A percentile compares a stretch with the other conserved stretches of the same genome.
Evolutionary conservation across 768 basidiomycete species (phyloP).

Genomic region (Pulveroboletus sp.): DNA sequence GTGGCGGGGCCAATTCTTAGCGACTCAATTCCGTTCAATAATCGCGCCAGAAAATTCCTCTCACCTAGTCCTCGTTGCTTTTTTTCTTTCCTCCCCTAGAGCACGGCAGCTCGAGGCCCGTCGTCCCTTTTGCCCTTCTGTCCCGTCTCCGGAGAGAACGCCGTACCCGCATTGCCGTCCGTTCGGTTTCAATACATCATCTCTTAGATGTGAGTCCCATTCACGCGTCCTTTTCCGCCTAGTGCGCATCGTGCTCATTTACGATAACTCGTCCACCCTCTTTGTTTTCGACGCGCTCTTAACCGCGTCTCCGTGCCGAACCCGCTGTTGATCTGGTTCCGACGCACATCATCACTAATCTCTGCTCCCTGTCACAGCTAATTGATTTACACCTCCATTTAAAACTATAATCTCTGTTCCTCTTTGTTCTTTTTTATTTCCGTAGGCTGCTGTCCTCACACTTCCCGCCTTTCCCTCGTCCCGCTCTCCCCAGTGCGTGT

Average conservation of each 20-base stretch:
- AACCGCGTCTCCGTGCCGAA: conserved; percentile 31
- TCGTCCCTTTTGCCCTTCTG: conserved; percentile 23
- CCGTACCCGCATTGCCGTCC: conserved; percentile 5
- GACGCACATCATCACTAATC: conserved; percentile 26
- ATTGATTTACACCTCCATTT: conserved; percentile 32
- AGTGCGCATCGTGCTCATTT: conserved; percentile 29
- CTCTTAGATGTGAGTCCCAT: conserved; percentile 27
- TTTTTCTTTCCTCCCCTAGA: conserved; percentile 28
- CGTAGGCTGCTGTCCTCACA: conserved; percentile 22
- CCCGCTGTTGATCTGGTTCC: conserved; percentile 11
- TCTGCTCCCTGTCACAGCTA: conserved; percentile 28
- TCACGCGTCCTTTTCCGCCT: conserved; percentile 28
- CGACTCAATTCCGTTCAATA: conserved; percentile 35
- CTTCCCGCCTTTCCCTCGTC: conserved; percentile 14
- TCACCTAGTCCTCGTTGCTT: conserved; percentile 24
- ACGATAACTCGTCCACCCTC: conserved; percentile 25
- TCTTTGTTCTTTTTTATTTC: conserved; percentile 22
- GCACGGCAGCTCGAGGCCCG: conserved; percentile 21
- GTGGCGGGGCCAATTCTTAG: conserved; percentile 34
- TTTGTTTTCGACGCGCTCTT: conserved; percentile 26
- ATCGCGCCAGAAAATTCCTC: conserved; percentile 32
- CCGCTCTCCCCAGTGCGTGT: conserved; percentile 23
- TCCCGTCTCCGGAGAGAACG: conserved; percentile 17
- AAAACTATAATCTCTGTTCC: conserved; percentile 32
- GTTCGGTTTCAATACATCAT: conserved; percentile 26